phyloP scores from a whole-genome alignment of 805 yeast species.

The Candida boleticola region DNA sequence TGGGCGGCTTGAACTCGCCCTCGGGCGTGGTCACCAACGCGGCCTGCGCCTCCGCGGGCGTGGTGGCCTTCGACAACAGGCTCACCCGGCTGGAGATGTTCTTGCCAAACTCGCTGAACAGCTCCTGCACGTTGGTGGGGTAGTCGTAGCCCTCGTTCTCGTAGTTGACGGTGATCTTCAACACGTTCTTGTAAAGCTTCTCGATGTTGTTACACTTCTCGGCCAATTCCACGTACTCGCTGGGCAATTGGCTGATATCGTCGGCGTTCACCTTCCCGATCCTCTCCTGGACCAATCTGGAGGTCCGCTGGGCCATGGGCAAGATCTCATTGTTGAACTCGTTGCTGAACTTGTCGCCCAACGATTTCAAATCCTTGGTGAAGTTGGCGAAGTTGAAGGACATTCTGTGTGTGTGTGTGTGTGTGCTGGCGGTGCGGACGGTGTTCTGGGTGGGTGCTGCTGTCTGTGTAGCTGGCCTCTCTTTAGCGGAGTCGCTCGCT shows the following conservation, averaged over 20 bases:
- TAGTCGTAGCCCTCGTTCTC: slow-evolving; percentile 81
- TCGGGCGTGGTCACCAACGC: slow-evolving; percentile 42
- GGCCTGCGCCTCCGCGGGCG: slow-evolving; percentile 81
- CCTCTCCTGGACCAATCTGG: slow-evolving; percentile 73
- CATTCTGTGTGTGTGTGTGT: slow-evolving; percentile 30
- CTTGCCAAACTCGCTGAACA: slow-evolving; percentile 71
- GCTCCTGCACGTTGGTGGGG: slow-evolving; percentile 72
- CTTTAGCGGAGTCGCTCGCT: too few relatives aligned
- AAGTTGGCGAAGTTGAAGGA: slow-evolving; percentile 42
- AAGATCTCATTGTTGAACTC: slow-evolving; percentile 53
- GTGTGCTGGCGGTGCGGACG: too few relatives aligned
- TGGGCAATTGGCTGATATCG: slow-evolving; percentile 76
- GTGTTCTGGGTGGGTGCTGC: too few relatives aligned
- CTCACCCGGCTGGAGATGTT: slow-evolving; percentile 61
- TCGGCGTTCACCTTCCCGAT: slow-evolving; percentile 67
- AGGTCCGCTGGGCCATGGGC: slow-evolving; percentile 78
- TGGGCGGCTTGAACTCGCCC: slow-evolving; percentile 59
- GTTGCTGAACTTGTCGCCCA: slow-evolving; percentile 45
- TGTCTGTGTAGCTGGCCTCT: too few relatives aligned
- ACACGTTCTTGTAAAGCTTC: slow-evolving; percentile 39
- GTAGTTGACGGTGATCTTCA: slow-evolving; percentile 49
- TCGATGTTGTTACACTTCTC: slow-evolving; percentile 40
- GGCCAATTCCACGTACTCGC: slow-evolving; percentile 62
- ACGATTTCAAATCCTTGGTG: slow-evolving; percentile 39
- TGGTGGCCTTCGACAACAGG: slow-evolving; percentile 66